Base-by-base conservation (phyloP, 1,139 yeast species). In the Geotrichum aggregatum region DNA sequence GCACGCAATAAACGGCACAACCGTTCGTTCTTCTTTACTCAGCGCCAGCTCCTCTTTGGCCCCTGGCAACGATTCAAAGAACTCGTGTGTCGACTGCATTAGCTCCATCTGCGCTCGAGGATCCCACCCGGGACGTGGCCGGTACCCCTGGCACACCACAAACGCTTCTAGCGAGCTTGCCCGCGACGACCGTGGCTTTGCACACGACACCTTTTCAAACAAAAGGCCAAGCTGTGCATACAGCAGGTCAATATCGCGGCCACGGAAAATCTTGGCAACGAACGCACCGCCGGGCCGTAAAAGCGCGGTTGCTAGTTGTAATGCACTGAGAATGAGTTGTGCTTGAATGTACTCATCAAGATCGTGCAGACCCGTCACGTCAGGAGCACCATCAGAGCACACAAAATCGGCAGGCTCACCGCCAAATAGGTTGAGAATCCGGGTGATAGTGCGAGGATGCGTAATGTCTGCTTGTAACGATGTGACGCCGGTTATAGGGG, bases 371-470 rank as follows among this genome's bases (percentile, higher is more conserved):
- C 98, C 98, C 0, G 98, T 94, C 24, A 92, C 98, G 70, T 92
- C 98, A 1, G 98, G 98, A 0, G 98, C 98, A 50, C 98, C 98
- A 68, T 92, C 98, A 59, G 95, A 85, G 62, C 96, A 87, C 1
- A 92, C 96, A 65, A 92, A 85, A 67, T 92, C 98, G 0, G 98
- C 98, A 49, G 86, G 83, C 61, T 87, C 87, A 42, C 96, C 96
- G 34, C 87, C 94, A 71, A 92, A 92, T 35, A 84, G 77, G 39
- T 83, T 85, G 60, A 87, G 72, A 44, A 92, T 92, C 62, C 76
- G 77, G 47, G 78, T 77, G 52, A 92, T 74, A 0, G 98, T 92
- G 64, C 81, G 80, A 10, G 98, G 98, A 67, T 92, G 97, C 3
- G 98, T 92, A 59, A 92, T 92, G 70, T 92, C 98, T 1, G 98